Conservation (phyloP, 2,329 filamentous ascomycete genomes). For the Penicillium sclerotiorum region DNA sequence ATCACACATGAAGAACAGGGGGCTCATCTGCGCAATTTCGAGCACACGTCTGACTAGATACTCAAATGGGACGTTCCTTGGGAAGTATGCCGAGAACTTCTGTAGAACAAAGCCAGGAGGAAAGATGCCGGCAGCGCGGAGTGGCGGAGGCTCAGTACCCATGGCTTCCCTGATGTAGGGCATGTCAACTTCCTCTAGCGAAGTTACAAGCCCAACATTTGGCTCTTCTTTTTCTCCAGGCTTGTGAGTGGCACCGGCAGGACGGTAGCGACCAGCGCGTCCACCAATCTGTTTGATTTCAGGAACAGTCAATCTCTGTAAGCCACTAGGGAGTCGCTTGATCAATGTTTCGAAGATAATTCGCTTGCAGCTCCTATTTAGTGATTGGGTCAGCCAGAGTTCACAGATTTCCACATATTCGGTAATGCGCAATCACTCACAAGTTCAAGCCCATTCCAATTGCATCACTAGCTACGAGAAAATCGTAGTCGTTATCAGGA, state of each 20-base stretch:
- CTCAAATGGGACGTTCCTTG: constrained; percentile 75
- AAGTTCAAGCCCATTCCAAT: constrained; percentile 97
- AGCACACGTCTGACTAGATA: constrained; percentile 78
- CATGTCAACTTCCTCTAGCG: constrained; percentile 72
- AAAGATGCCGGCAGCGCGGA: constrained; percentile 71
- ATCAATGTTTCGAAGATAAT: constrained; percentile 79
- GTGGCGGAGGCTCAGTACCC: constrained; percentile 62
- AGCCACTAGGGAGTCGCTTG: constrained; percentile 68
- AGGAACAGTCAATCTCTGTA: constrained; percentile 65
- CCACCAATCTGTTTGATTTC: constrained; percentile 96
- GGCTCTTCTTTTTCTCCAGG: constrained; percentile 20
- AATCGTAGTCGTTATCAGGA: constrained; percentile 93
- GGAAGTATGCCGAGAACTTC: constrained; percentile 79
- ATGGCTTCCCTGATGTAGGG: constrained; percentile 65
- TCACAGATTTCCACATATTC: background rate
- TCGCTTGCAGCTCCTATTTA: constrained; percentile 71
- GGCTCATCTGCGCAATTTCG: constrained; percentile 66
- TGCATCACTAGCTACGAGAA: constrained; percentile 88
- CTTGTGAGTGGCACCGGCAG: constrained; percentile 50
- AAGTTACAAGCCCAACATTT: constrained; percentile 73
- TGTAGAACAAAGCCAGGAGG: constrained; percentile 73
- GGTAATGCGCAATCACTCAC: constrained; percentile 49
- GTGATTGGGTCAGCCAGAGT: constrained; percentile 16
- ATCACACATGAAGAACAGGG: constrained; percentile 70
- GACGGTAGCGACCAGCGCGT: constrained; percentile 82